Evolutionary conservation across 225 moss, liverwort and hornwort species (phyloP).

Genomic region (Lunularia cruciata): DNA sequence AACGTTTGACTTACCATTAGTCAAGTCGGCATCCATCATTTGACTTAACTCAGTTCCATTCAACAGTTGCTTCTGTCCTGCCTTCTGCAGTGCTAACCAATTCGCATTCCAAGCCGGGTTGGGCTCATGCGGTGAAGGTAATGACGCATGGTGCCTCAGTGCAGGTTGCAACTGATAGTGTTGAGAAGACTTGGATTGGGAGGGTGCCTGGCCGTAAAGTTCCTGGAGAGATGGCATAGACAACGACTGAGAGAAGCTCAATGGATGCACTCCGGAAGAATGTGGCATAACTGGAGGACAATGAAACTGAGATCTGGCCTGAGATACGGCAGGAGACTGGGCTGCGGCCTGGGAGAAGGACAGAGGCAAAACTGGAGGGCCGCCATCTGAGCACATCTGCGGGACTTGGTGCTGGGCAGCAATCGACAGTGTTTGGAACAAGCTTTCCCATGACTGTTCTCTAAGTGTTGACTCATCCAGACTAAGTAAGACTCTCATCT

Average conservation of each 20-base stretch:
- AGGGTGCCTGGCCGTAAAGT: conserved; percentile 26
- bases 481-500: conserved; percentile 78
- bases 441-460: conserved; percentile 68
- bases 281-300: conserved; percentile 25
- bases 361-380: conserved; percentile 48
- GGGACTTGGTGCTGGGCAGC: conserved; percentile 26
- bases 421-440: conserved; percentile 35
- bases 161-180: conserved; percentile 29
- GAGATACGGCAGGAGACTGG: conserved; percentile 52
- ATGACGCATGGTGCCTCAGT: conserved; percentile 32
- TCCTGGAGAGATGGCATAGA: conserved; percentile 39
- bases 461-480: conserved; percentile 71
- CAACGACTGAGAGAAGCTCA: conserved; percentile 46
- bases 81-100: conserved; percentile 32
- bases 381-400: conserved; percentile 31
- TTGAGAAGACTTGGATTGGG: conserved; percentile 24
- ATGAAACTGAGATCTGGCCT: conserved; percentile 52
- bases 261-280: conserved; percentile 25
- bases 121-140: conserved; percentile 36
- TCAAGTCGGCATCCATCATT: conserved; percentile 58
- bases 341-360: conserved; percentile 64
- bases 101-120: conserved; percentile 34
- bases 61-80: conserved; percentile 56
- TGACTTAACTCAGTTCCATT: conserved; percentile 64
- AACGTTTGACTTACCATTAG: conserved; percentile 66